phyloP scores from a whole-genome alignment of 345 rosid genomes.

The Brassica juncea region DNA sequence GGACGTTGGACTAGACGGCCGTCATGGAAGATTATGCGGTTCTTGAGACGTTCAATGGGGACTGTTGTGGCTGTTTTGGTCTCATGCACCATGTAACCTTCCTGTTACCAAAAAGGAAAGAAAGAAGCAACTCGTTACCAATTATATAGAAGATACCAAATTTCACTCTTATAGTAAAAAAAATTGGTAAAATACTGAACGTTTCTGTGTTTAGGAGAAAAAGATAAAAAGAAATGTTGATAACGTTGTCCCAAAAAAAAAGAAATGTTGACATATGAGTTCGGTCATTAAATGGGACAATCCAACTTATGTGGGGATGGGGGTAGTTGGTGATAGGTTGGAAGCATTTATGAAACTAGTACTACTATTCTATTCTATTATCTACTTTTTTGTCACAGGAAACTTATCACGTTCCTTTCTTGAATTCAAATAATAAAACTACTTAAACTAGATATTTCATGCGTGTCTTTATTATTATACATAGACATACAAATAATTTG shows the following conservation, averaged over 20 bases:
- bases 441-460: neutral
- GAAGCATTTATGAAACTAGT: slow-evolving; percentile 34
- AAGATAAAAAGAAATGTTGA: neutral
- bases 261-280: neutral
- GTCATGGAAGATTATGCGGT: slow-evolving; percentile 86
- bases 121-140: neutral
- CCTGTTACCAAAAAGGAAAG: slow-evolving; percentile 48
- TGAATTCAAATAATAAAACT: neutral
- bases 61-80: slow-evolving; percentile 62
- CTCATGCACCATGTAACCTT: slow-evolving; percentile 90
- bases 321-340: slow-evolving; percentile 27
- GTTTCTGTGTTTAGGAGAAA: neutral
- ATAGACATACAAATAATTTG: neutral
- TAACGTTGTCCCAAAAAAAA: neutral
- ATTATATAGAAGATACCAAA: neutral
- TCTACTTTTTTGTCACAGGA: neutral
- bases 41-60: slow-evolving; percentile 59
- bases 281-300: slow-evolving; percentile 35
- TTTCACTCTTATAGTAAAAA: neutral
- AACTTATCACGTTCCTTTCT: neutral
- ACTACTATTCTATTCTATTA: neutral
- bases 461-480: neutral
- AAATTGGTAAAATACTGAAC: neutral
- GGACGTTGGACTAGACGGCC: slow-evolving; percentile 94
- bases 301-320: slow-evolving; percentile 37